A percentile compares a stretch with the other conserved stretches of the same genome.
phyloP scores from a whole-genome alignment of 306 rosid species.

The Cicer judaicum region DNA sequence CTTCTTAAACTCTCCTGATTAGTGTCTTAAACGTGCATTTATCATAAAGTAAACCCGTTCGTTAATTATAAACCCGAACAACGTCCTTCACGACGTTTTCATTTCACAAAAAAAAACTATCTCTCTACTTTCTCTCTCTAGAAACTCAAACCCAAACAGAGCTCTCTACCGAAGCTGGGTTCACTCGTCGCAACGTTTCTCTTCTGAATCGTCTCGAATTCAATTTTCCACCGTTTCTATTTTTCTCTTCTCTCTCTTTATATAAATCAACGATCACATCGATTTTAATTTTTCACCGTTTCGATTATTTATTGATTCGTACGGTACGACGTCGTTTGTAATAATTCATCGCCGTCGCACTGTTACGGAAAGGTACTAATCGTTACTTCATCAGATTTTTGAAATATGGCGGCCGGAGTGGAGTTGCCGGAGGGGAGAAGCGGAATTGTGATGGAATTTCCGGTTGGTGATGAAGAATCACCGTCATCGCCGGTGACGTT shows the following conservation, averaged over 20 bases:
- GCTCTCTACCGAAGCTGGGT: constrained; percentile 39
- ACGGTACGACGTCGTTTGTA: constrained; percentile 42
- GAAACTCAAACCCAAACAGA: constrained; percentile 26
- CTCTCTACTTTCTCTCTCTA: constrained; percentile 40
- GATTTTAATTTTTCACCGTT: background rate
- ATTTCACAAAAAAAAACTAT: background rate
- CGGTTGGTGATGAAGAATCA: constrained; percentile 51
- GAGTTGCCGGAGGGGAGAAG: constrained; percentile 51
- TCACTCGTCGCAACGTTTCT: constrained; percentile 45
- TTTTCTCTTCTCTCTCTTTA: background rate
- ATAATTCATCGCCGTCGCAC: constrained; percentile 42
- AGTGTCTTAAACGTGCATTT: constrained; percentile 28
- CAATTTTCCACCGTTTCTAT: constrained; percentile 2
- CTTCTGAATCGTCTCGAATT: constrained; percentile 32
- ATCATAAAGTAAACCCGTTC: constrained; percentile 18
- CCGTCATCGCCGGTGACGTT: constrained; percentile 64
- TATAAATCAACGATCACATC: background rate
- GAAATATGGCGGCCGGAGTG: constrained; percentile 61
- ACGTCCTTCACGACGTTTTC: constrained; percentile 34
- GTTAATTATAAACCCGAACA: constrained; percentile 46
- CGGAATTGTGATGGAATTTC: constrained; percentile 60
- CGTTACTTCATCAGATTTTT: background rate
- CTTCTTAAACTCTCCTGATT: constrained; percentile 42
- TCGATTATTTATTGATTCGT: constrained; percentile 3
- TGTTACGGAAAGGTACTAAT: constrained; percentile 14